These are phyloP conservation scores for Colletotrichum sp. DNA, from an alignment of 2,329 filamentous ascomycete genomes.

Conservation along the genomic window DNA sequence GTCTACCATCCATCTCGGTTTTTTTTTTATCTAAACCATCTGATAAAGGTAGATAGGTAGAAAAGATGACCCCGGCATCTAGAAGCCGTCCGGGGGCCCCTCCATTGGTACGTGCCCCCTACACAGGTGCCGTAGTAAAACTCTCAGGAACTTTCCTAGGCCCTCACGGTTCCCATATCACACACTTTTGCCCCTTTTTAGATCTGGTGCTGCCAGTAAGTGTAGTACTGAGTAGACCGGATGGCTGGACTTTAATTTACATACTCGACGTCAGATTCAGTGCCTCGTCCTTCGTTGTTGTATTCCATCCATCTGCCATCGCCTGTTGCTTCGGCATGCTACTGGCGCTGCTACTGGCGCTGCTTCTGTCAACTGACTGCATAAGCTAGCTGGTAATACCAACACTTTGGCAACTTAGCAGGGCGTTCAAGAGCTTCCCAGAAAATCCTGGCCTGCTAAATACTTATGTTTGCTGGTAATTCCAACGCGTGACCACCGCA, in stretches of 20 bases:
- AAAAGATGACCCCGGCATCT: neutral
- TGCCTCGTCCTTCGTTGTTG: neutral
- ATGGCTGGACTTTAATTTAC: neutral
- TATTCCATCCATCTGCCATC: neutral
- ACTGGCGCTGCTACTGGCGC: neutral
- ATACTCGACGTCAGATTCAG: neutral
- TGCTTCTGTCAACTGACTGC: neutral
- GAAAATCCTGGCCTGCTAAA: neutral
- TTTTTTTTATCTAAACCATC: neutral
- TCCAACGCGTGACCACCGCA: neutral
- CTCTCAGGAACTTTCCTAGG: neutral
- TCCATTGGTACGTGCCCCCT: neutral
- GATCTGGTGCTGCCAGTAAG: neutral
- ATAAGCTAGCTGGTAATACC: neutral
- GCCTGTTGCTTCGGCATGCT: neutral
- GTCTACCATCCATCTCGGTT: neutral
- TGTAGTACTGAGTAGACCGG: neutral
- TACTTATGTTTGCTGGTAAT: neutral
- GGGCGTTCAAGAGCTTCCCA: neutral
- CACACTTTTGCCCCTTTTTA: neutral
- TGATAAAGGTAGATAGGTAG: neutral
- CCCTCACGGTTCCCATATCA: neutral
- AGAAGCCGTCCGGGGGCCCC: neutral
- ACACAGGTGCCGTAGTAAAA: neutral
- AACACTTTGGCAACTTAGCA: neutral